phyloP scores from a whole-genome alignment of 495 filamentous ascomycete genomes.

The Penicillium crystallinum region DNA sequence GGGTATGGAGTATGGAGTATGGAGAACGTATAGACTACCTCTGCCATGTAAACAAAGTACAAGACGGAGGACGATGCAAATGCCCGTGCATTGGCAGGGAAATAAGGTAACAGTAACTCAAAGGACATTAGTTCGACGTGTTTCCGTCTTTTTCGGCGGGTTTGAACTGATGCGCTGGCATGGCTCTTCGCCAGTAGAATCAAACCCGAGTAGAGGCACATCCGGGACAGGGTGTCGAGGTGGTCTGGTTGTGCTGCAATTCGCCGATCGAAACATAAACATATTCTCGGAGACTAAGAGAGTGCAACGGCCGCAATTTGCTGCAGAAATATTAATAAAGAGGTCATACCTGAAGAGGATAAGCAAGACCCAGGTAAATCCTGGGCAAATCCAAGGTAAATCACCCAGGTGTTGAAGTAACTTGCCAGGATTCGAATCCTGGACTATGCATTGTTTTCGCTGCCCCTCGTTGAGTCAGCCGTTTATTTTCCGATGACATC shows the following conservation, averaged over 20 bases:
- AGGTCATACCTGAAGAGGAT: not conserved
- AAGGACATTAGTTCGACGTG: conserved; percentile 13
- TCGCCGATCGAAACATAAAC: conserved; percentile 19
- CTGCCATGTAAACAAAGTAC: not conserved
- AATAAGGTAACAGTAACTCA: not conserved
- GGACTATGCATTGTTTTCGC: not conserved
- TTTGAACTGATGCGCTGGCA: conserved; percentile 83
- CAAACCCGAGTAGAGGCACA: conserved; percentile 37
- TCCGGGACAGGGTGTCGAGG: conserved; percentile 11
- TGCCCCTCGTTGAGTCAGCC: not conserved
- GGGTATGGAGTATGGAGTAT: not conserved
- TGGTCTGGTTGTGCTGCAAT: conserved; percentile 16
- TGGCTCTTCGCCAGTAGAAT: conserved; percentile 72
- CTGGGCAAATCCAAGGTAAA: not conserved
- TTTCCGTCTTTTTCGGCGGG: conserved; percentile 19
- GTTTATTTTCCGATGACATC: not conserved
- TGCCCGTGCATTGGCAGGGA: not conserved
- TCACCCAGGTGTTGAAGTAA: not conserved
- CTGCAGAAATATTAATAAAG: not conserved
- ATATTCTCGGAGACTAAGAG: conserved; percentile 8
- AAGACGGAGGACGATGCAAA: not conserved
- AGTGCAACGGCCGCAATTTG: not conserved
- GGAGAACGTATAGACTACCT: conserved; percentile 13
- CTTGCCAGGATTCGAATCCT: not conserved
- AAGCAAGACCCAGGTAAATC: too few relatives aligned